phyloP scores from a whole-genome alignment of 2,329 filamentous ascomycete species.

The Ophiostoma montium region DNA sequence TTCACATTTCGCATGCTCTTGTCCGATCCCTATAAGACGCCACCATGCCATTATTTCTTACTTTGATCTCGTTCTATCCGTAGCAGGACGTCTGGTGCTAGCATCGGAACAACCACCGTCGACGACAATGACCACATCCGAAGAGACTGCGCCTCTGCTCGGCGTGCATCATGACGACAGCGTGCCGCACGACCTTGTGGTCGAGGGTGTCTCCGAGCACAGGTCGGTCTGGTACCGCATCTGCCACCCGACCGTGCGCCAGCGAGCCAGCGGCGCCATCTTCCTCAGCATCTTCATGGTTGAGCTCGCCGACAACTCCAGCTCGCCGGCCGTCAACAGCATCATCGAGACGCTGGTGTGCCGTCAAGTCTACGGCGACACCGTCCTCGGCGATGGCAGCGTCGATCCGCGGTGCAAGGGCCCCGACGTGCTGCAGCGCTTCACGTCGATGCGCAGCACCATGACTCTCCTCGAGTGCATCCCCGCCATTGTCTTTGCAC shows the following conservation, averaged over 20 bases:
- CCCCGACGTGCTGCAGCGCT: conserved; percentile 31
- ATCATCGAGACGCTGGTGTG: conserved; percentile 42
- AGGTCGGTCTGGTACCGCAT: background rate
- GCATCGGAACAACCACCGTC: too few relatives aligned
- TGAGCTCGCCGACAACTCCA: conserved; percentile 23
- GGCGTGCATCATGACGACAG: background rate
- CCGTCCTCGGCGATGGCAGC: conserved; percentile 21
- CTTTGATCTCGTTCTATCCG: too few relatives aligned
- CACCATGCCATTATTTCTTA: too few relatives aligned
- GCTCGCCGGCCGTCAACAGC: conserved; percentile 28
- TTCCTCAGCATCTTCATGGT: conserved; percentile 26
- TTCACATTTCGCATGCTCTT: too few relatives aligned
- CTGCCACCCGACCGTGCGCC: conserved; percentile 14
- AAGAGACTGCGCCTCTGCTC: background rate
- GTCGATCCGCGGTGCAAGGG: conserved; percentile 34
- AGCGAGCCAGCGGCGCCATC: conserved; percentile 17
- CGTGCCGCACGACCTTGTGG: background rate
- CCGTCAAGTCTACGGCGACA: conserved; percentile 26
- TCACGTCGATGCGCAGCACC: conserved; percentile 39
- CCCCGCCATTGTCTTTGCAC: conserved; percentile 27
- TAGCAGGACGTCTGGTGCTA: too few relatives aligned
- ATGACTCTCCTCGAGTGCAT: conserved; percentile 29
- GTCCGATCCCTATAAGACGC: too few relatives aligned
- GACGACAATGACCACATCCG: background rate
- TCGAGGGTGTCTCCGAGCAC: background rate